Percentiles rank a stretch among this genome's conserved stretches.
phyloP scores from a whole-genome alignment of 2,329 filamentous ascomycete genomes.

The Aspergillus felis region DNA sequence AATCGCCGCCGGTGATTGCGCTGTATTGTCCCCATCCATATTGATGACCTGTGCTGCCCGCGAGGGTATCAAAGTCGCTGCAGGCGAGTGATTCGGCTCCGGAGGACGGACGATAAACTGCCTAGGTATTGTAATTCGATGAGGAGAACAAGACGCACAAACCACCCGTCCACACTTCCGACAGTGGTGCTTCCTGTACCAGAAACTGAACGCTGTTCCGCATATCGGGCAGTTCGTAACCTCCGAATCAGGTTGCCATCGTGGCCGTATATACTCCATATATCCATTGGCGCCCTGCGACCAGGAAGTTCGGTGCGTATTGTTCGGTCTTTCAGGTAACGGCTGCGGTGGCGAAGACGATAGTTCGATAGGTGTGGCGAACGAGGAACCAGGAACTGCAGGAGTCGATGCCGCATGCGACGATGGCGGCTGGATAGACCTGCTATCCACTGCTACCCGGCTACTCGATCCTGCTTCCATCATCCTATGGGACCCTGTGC shows the following conservation, averaged over 20 bases:
- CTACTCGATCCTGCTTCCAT: conserved; percentile 14
- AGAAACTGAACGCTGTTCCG: conserved; percentile 71
- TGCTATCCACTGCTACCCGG: conserved; percentile 16
- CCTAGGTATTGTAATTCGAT: conserved; percentile 89
- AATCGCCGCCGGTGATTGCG: conserved; percentile 17
- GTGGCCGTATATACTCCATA: conserved; percentile 57
- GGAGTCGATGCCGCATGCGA: conserved; percentile 11
- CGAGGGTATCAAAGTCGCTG: conserved; percentile 39
- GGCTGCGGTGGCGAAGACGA: conserved; percentile 26
- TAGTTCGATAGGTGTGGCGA: conserved; percentile 31
- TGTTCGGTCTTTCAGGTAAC: conserved; percentile 4
- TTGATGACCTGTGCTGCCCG: conserved; percentile 46
- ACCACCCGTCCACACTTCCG: conserved; percentile 94
- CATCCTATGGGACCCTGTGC: conserved; percentile 7
- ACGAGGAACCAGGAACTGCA: conserved; percentile 25
- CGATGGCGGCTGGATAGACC: conserved; percentile 21
- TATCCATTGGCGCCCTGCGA: conserved; percentile 14
- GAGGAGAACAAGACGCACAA: conserved; percentile 83
- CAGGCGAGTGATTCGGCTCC: conserved; percentile 40
- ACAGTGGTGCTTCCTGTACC: conserved; percentile 90
- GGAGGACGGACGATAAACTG: conserved; percentile 87
- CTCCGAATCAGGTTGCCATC: conserved; percentile 86
- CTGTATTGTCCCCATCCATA: conserved; percentile 42
- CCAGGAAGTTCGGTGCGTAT: conserved; percentile 12
- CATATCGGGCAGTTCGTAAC: conserved; percentile 84